Evolutionary conservation across 306 rosid genomes (phyloP), one percentile per base, ranked within the genome.

Genomic region (Vigna mungo): DNA sequence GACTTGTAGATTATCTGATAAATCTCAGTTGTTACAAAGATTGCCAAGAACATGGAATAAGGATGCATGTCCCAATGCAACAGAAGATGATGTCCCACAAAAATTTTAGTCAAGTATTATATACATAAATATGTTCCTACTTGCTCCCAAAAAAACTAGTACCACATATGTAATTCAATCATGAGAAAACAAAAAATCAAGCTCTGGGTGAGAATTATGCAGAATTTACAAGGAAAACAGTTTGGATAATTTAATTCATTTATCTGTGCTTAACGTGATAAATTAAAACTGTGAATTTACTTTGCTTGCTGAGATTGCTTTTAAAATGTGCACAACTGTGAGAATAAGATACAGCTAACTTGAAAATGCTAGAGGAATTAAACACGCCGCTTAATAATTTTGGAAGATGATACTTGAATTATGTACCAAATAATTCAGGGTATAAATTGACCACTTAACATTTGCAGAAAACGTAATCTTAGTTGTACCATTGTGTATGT

Each of bases 1-100:
- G 96, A 74, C 81, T 88, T 56, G 82, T 94, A 92, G 74, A 94
- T 94, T 75, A 92, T 82, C 98, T 94, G 92, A 79, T 41, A 36
- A 67, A 61, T 21, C 15, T 67, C 78, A 27, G 68, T 78, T 25
- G 46, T 71, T 59, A 27, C 59, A 54, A 30, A 48, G 72, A 55
- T 25, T 41, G 77, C 78, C 75, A 65, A 61, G 55, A 55, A 58
- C 74, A 84, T 11, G 55, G 64, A 51, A 65, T 39, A 14, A 56
- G 72, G 34, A 78, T 67, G 60, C 17, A 54, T n/a, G 36, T 68
- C 52, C 30, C 44, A 71, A 61, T 71, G 62, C 36, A 78, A 64
- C 73, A 55, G 21, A 58, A 11, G 15, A 58, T 74, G n/a, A 58
- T 60, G 53, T 1, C 53, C 58, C 48, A 51, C 49, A 23, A 27